Base-by-base conservation (phyloP, 495 filamentous ascomycete species). In the Penicillium verhagenii region DNA sequence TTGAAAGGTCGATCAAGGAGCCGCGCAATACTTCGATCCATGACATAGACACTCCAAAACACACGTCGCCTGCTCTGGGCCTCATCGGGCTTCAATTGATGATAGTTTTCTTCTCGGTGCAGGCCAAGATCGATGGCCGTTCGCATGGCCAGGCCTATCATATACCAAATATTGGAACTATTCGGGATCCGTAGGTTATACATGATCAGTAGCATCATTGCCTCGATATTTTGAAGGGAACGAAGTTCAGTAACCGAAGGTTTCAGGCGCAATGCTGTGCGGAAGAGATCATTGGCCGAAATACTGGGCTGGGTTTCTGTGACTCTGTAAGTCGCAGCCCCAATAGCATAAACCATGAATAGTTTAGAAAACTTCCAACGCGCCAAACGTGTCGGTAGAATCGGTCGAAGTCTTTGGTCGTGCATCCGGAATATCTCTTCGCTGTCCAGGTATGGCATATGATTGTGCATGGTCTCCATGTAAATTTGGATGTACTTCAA, bases 281-380 rank as follows among this genome's bases (percentile, higher is more conserved):
- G 39, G 10, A 55, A 49, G n/a, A 61, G 60, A 8, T 48, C 19
- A 14, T 33, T 28, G 2, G 58, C 53, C n/a, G 55, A 35, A 7
- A 52, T 59, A 10, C 51, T 43, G 18, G 52, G 60, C 45, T 72
- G 66, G 52, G 43, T 58, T 52, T 74, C 72, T 0, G 71, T 72
- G 44, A 72, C 57, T 29, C 66, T 64, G 16, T 71, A 64, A 20
- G 72, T 60, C 9, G 66, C 65, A 5, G 72, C 65, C 0, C 72
- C 74, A 25, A 75, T 71, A n/a, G 70, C 71, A 56, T 77, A 75
- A 5, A 77, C 68, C 68, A 73, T 70, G 44, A 73, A 75, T 5
- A 75, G 52, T 47, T 75, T 75, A 47, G 73, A 77, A 1, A 57
- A 49, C 1, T 57, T 65, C 33, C 65, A 70, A 18, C 67, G 65